These are phyloP conservation scores for Barnettozyma vustinii DNA, from an alignment of 805 yeast genomes.

Conservation along the genomic window DNA sequence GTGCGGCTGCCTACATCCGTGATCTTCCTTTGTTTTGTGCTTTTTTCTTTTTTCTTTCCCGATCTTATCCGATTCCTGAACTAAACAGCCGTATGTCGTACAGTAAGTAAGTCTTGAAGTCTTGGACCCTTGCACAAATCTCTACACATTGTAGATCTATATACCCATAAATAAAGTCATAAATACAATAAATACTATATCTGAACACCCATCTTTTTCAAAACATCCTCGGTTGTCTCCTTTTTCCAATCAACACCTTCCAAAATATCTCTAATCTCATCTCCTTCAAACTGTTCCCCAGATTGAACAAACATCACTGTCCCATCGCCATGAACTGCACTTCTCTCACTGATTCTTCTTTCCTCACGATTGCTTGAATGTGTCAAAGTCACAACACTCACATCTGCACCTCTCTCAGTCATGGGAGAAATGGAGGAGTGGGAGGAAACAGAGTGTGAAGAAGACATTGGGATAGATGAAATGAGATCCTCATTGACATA, in stretches of 20 bases:
- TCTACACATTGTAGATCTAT: no score
- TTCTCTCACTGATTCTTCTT: neutral
- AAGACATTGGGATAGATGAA: constrained; percentile 5
- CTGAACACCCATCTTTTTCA: constrained; percentile 29
- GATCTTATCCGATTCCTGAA: neutral
- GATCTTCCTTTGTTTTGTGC: neutral
- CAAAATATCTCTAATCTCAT: constrained; percentile 25
- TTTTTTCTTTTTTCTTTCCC: no score
- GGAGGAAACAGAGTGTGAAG: constrained; percentile 1
- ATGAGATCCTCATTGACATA: neutral
- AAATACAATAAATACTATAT: constrained; percentile 2
- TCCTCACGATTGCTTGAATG: neutral
- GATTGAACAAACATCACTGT: neutral
- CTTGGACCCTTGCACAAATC: no score
- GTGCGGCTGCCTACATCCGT: neutral
- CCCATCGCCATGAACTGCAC: neutral
- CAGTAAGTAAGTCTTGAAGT: no score
- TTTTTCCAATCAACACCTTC: constrained; percentile 30
- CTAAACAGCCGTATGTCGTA: neutral
- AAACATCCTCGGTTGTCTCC: constrained; percentile 30
- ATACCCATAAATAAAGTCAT: neutral
- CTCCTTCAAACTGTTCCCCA: neutral
- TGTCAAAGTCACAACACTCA: neutral
- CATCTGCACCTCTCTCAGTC: neutral
- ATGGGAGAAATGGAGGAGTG: neutral